Base-by-base conservation (phyloP, 768 basidiomycete genomes). In the Amanita exitialis region DNA sequence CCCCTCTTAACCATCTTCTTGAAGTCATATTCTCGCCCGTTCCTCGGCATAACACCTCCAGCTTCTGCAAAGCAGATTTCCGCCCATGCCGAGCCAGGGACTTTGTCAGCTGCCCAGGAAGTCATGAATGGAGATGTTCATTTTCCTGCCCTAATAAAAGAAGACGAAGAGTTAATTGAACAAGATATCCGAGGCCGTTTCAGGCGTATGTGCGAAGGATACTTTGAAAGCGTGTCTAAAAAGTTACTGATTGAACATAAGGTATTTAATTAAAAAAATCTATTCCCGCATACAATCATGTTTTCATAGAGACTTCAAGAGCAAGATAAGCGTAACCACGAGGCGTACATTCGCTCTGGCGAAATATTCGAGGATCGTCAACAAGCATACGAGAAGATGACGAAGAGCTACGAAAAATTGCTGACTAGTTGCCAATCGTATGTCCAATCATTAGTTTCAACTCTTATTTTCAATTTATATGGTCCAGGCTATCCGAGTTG, bases 321-420 rank as follows among this genome's bases (percentile, higher is more conserved):
- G 57, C 94, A 96, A 68, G 96, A 98, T 65, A 84, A 85, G 55
- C 78, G 87, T 46, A 99, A 99, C 60, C 95, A 98, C 62, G 96
- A 99, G 71, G 96, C 96, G 52, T 99, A 99, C 63, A 98, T 99
- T 57, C 90, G 94, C 28, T 97, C 94, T 2, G 96, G 96, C 23
- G 95, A 99, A 67, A 97, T 99, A 55, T 99, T 99, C 58, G 96
- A 99, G 62, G 96, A 99, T 64, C 81, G 96, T 30, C 95, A 98
- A 64, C 94, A 98, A 66, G 92, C 90, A 8, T 99, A 99, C 63
- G 96, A 99, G 71, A 93, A 91, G 69, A 96, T 98, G 90, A 93
- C 92, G 35, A 92, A 89, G 66, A 78, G 82, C 41, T 97, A 97
- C 59, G 96, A 99, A 67, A 91, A 94, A 53, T 69, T 97, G 20